Evolutionary conservation across 768 basidiomycete species (phyloP), one percentile per base, ranked within the genome.

Genomic region (Leccinellum luteum): DNA sequence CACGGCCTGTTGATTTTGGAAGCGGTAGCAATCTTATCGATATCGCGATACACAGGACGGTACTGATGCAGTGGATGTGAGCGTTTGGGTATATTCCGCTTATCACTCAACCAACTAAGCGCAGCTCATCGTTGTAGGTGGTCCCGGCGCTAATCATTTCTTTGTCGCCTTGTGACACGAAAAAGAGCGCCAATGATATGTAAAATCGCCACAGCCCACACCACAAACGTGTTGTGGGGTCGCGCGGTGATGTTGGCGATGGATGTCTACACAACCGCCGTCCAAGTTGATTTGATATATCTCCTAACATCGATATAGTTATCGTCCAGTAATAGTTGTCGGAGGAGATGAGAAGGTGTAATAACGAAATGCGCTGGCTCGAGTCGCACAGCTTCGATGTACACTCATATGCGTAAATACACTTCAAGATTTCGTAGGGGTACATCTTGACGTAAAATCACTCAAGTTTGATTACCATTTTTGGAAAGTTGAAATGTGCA

Each of bases 361-460:
- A 35, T 49, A 13, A 10, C 5, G 21, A 30, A 2, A 54, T 54
- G 25, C 8, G 21, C 30, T n/a, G 13, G 15, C 23, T 43, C 19
- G 38, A 19, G n/a, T 41, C 38, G n/a, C 38, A 41, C 10, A 43
- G 41, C 12, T 19, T 41, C 17, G n/a, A 41, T 41, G n/a, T 14
- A 41, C 15, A 38, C n/a, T 19, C 12, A 19, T 43, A 31, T 31
- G 31, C n/a, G n/a, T n/a, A n/a, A n/a, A n/a, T 41, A 43, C 19
- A 43, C 41, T 43, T 43, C 12, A 4, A 43, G 41, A 43, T 19
- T 17, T 47, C 23, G 23, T 25, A 4, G 5, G 38, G 10, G 41
- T 19, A 43, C 19, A 17, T 31, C 25, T 64, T 55, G 59, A 66
- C 64, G 60, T 66, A 66, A 65, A 63, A 64, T 32, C 30, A 38